These are phyloP conservation scores for Xylaria hypoxylon DNA, from an alignment of 2,329 filamentous ascomycete species.

Conservation along the genomic window DNA sequence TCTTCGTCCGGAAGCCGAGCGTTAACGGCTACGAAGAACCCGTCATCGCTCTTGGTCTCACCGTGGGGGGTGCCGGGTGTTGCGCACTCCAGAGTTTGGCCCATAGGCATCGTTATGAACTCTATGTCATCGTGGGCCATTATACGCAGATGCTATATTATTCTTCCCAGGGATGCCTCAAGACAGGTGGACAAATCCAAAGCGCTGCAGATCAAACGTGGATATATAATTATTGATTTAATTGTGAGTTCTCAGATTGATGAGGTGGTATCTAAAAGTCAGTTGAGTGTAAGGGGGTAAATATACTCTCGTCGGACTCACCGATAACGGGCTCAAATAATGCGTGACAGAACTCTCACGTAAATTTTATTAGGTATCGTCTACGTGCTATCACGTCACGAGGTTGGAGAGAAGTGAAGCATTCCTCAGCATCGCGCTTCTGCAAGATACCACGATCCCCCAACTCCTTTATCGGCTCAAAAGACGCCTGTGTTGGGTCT, in stretches of 20 bases:
- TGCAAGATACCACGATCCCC: conserved; percentile 13
- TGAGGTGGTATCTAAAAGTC: neutral
- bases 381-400: conserved; percentile 15
- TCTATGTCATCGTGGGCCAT: conserved; percentile 35
- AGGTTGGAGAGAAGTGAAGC: conserved; percentile 2
- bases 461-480: conserved; percentile 27
- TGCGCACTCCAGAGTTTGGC: conserved; percentile 28
- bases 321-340: conserved; percentile 33
- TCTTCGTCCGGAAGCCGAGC: conserved; percentile 20
- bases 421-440: neutral
- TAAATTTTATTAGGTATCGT: conserved; percentile 23
- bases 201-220: neutral
- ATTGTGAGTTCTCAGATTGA: neutral
- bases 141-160: neutral
- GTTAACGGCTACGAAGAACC: conserved; percentile 21
- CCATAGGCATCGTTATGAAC: conserved; percentile 12
- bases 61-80: conserved; percentile 23
- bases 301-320: conserved; percentile 28
- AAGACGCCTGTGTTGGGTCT: neutral
- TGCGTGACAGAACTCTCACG: conserved; percentile 34
- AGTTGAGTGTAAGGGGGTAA: conserved; percentile 4
- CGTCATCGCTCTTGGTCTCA: conserved; percentile 22
- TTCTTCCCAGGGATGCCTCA: neutral
- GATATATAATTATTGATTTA: conserved; percentile 10
- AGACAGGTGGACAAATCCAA: neutral